phyloP scores from a whole-genome alignment of 768 basidiomycete genomes.

The Kwoniella heveanensis region DNA sequence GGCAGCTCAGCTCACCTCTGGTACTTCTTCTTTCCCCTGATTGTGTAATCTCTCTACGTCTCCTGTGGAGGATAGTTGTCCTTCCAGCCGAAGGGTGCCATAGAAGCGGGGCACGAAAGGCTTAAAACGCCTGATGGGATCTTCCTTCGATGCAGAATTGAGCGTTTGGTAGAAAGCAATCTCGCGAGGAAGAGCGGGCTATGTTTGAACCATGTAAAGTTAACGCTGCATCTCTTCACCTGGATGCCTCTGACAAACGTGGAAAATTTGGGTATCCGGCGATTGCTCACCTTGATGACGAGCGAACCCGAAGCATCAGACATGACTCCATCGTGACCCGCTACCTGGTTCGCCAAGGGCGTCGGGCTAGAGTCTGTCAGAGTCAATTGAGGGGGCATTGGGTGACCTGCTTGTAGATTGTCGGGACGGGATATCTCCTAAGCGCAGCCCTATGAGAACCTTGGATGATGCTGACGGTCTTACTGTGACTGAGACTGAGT shows the following conservation, averaged over 20 bases:
- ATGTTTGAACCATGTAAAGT: no score
- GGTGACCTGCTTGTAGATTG: no score
- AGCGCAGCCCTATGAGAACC: no score
- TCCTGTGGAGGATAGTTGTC: conserved; percentile 58
- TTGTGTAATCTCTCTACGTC: conserved; percentile 21
- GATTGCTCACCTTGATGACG: conserved; percentile 53
- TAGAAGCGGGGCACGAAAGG: conserved; percentile 74
- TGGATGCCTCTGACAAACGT: no score
- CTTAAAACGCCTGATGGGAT: conserved; percentile 34
- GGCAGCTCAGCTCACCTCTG: conserved; percentile 31
- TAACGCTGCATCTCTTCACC: no score
- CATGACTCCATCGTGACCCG: conserved; percentile 53
- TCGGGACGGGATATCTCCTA: no score
- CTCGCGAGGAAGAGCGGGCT: conserved; percentile 49
- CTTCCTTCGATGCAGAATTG: conserved; percentile 22
- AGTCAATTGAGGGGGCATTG: conserved; percentile 6
- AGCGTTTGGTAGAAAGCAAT: conserved; percentile 55
- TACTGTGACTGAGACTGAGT: no score
- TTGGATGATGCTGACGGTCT: no score
- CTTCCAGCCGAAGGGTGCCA: conserved; percentile 74
- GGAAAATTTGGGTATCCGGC: no score
- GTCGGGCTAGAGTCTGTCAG: conserved; percentile 17
- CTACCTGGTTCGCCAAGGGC: conserved; percentile 51
- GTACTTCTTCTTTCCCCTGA: conserved; percentile 24
- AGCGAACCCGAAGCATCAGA: conserved; percentile 50